phyloP scores from a whole-genome alignment of 192 early-diverging fungal species.

The Coemansia sp. region DNA sequence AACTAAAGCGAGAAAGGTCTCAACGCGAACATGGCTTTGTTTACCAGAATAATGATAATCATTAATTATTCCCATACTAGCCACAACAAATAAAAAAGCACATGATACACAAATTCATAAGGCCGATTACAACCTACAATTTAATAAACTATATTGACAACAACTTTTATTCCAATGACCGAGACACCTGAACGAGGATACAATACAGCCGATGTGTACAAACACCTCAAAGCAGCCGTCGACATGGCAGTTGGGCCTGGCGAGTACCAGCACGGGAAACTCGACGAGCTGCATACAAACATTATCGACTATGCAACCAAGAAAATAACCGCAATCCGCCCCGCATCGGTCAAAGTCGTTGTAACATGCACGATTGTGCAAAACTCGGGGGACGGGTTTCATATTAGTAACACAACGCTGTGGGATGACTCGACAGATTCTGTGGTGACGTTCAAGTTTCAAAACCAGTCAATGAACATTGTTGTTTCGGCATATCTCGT shows the following conservation, averaged over 20 bases:
- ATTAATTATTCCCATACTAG: neutral
- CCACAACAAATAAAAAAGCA: too few relatives aligned
- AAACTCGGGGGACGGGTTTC: constrained; percentile 38
- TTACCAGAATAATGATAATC: neutral
- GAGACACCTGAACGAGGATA: neutral
- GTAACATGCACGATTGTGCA: constrained; percentile 47
- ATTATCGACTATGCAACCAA: constrained; percentile 43
- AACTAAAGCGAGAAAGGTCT: too few relatives aligned
- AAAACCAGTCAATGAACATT: constrained; percentile 28
- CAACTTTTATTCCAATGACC: neutral
- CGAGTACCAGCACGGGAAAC: constrained; percentile 35
- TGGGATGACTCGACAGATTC: constrained; percentile 35
- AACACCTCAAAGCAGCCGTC: constrained; percentile 34
- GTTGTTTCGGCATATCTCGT: constrained; percentile 37
- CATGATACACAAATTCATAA: too few relatives aligned
- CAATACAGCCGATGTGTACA: constrained; percentile 25
- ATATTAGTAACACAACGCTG: constrained; percentile 26
- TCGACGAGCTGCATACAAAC: constrained; percentile 37
- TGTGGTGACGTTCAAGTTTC: constrained; percentile 28
- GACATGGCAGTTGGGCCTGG: constrained; percentile 32
- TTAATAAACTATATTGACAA: too few relatives aligned
- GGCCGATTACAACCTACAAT: too few relatives aligned
- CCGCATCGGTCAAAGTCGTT: constrained; percentile 19
- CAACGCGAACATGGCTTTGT: neutral
- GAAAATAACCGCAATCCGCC: constrained; percentile 24